Evolutionary conservation across 306 rosid species (phyloP).

Genomic region (Rosa chinensis): DNA sequence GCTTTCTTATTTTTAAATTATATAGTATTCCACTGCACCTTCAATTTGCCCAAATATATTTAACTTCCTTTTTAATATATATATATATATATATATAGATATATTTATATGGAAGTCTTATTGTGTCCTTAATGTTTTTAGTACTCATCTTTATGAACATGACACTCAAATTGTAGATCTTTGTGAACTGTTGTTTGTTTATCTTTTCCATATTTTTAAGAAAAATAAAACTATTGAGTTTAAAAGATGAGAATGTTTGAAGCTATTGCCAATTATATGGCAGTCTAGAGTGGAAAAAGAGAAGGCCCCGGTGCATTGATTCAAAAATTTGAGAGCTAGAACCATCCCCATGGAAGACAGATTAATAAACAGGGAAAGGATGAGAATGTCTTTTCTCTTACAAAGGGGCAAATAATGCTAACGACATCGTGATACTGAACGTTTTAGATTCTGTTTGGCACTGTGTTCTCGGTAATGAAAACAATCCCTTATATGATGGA

Average conservation of each 20-base stretch:
- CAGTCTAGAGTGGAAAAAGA: background rate
- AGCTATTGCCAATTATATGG: background rate
- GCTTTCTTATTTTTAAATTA: background rate
- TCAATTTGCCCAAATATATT: background rate
- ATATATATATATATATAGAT: too few relatives aligned
- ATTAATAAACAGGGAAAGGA: background rate
- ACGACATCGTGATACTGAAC: background rate
- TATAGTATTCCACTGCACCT: background rate
- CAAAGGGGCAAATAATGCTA: background rate
- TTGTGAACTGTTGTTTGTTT: background rate
- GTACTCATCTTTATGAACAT: background rate
- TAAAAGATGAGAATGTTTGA: background rate
- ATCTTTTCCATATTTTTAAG: background rate
- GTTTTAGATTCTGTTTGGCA: conserved; percentile 11
- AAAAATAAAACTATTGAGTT: background rate
- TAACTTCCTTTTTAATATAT: background rate
- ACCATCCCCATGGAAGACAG: background rate
- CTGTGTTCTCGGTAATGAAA: background rate
- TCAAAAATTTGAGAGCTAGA: background rate
- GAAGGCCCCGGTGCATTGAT: background rate
- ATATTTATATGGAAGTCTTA: too few relatives aligned
- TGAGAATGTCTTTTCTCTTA: background rate
- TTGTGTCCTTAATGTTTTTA: background rate
- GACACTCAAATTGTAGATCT: background rate
- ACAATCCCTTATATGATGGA: background rate